Evolutionary conservation across 148 eudicot species (phyloP), one percentile per base, ranked within the genome.

Genomic region (Amaranthus hypochondriacus): DNA sequence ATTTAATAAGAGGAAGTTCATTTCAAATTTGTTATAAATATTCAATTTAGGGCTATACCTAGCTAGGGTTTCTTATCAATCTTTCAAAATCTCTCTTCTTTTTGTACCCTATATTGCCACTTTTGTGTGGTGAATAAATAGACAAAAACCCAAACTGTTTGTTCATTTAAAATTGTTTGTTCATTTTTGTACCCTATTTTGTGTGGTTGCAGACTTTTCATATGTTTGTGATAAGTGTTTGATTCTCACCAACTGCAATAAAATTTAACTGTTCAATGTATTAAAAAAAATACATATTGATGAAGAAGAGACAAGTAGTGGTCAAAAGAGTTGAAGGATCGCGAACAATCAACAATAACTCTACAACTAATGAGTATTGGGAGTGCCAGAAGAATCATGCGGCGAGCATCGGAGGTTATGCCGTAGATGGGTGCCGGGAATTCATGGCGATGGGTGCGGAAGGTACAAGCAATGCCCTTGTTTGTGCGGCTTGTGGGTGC

Each of bases 351-450:
- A 79, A 77, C 14, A 5, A 73, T 15, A 28, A 28, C 39, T 69
- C 75, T 2, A 49, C 70, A 50, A 48, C 39, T 1, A 59, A 62
- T 58, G 77, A 79, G 14, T 91, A 91, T 51, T 82, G 65, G 3
- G 97, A 89, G 83, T 91, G 97, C 66, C 91, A 84, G 63, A 91
- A 87, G 84, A 91, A 91, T 62, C 93, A 91, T 68, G 97, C 97
- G 0, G 97, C 91, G 2, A 89, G 83, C 52, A 81, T 85, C 60
- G 97, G 97, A 42, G 93, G 97, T 1, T 85, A 91, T 12, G 97
- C 90, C 3, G 90, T 91, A 15, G 97, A 91, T 68, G 97, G 97
- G 0, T 91, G 97, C 84, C 70, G 89, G 53, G 97, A 89, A 69
- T 91, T 91, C 86, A 82, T 91, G 90, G 87, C 91, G 12, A 84